Evolutionary conservation across 768 basidiomycete species (phyloP), one percentile per base, ranked within the genome.

Genomic region (Leccinum boreale): DNA sequence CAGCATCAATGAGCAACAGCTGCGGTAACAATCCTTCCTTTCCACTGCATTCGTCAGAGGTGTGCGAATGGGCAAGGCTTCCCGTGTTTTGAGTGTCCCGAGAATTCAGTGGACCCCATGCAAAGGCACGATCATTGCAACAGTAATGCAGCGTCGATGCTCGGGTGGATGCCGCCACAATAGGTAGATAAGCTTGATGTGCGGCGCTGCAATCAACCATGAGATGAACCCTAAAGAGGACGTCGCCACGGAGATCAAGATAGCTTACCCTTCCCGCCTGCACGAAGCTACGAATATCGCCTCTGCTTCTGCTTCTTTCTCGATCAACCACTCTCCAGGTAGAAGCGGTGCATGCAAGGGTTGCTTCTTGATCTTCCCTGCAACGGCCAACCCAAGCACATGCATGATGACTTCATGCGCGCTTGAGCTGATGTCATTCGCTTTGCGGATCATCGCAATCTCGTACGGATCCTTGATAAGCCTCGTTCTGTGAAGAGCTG

Each of bases 331-430:
- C 65, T 94, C 89, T 3, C 81, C 79, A 2, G 90, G 91, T 3
- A 92, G 75, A 5, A 82, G 73, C 0, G 85, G 85, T 10, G 74
- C 73, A 4, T 58, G 63, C 2, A 67, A 67, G 31, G 77, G 77
- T 5, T 73, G 81, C 12, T 74, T 72, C 61, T 73, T 70, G 57
- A 87, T 79, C 53, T 78, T 77, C 17, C 81, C 80, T 52, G 83
- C 82, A 19, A 89, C 89, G 4, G 86, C 86, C 50, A 79, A 74
- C 3, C 94, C 94, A 14, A 97, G 80, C 9, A 96, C 86, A 8
- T 91, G 80, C 96, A 98, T 98, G 51, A 98, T 85, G 7, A 85
- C 82, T 72, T 94, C 92, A 62, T 98, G 96, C 5, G 96, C 96
- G 3, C 86, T 79, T 0, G 90, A 92, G 64, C 90, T 92, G 63